phyloP scores from a whole-genome alignment of 352 stramenopile genomes.

The Phytophthora litchii region DNA sequence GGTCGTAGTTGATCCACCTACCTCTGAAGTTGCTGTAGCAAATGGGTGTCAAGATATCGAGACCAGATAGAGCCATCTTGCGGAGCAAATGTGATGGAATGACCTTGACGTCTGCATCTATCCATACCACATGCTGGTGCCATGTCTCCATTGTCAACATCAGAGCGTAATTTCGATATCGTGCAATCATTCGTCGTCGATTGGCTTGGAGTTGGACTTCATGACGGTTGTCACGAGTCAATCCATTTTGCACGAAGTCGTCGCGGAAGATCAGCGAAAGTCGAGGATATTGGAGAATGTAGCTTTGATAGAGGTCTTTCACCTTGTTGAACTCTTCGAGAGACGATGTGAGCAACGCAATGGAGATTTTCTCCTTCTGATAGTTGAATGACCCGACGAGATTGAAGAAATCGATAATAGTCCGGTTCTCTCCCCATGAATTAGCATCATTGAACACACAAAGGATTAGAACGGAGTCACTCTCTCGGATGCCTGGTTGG shows the following conservation, averaged over 20 bases:
- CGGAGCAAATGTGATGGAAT: constrained; percentile 30
- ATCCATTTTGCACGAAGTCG: constrained; percentile 28
- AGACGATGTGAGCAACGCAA: constrained; percentile 47
- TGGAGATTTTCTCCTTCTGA: constrained; percentile 33
- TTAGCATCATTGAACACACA: constrained; percentile 34
- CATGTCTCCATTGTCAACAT: constrained; percentile 40
- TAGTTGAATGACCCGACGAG: constrained; percentile 38
- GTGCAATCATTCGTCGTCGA: constrained; percentile 46
- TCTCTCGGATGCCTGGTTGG: constrained; percentile 3
- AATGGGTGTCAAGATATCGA: constrained; percentile 26
- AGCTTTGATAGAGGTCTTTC: constrained; percentile 10
- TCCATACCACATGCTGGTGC: constrained; percentile 55
- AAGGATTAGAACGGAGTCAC: constrained; percentile 35
- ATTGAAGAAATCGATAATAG: constrained; percentile 33
- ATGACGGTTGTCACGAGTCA: constrained; percentile 40
- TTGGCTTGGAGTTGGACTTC: constrained; percentile 28
- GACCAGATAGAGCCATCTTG: constrained; percentile 40
- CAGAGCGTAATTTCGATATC: constrained; percentile 54
- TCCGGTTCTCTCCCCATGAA: constrained; percentile 42
- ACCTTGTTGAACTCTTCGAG: constrained; percentile 34
- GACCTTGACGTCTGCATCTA: constrained; percentile 46
- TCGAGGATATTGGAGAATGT: constrained; percentile 30
- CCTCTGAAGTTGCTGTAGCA: constrained; percentile 6
- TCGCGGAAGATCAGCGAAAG: constrained; percentile 47
- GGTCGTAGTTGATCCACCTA: constrained; percentile 21